Base-by-base conservation (phyloP, 805 yeast genomes). In the Nadsonia fulvescens region DNA sequence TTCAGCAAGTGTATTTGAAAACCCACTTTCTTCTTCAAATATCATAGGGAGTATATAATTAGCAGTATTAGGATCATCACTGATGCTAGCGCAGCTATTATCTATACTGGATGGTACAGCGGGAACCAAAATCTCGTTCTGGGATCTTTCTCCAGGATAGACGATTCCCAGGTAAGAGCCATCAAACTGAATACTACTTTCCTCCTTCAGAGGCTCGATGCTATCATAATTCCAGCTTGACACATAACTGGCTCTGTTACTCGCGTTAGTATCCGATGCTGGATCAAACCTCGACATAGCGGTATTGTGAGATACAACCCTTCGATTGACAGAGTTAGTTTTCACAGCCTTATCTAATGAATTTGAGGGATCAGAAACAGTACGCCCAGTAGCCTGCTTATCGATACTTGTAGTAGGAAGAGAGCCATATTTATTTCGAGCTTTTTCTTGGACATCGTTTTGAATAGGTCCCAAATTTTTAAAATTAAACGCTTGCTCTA, bases 1-100 rank as follows among this genome's bases (percentile, higher is more conserved):
- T 21, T 49, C 49, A 32, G 47, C 54, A 6, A 49, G 36, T 9
- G 54, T 51, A 28, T 47, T 53, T 2, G 53, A 51, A 30, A 51
- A 51, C 23, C 51, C 25, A 26, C 49, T 25, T 4, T 25, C 55
- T 21, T 51, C 56, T 25, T 52, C 56, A 26, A 52, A 52, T 14
- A 51, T 49, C 53, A 49, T 49, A 1, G 56, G 56, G 34, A 52
- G 28, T 13, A 47, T 30, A 25, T 39, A 44, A 8, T 24, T 24
- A 12, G 32, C 13, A 15, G 23, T 14, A 8, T 25, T 14, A 8
- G 36, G 23, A 11, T 22, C 21, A 5, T 22, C 13, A 24, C 19
- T 9, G 27, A 30, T 12, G 18, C 15, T 14, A 16, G 13, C 21
- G 29, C 24, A 14, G 20, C 20, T 8, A 29, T 15, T 11, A 27